Evolutionary conservation across 2,329 filamentous ascomycete genomes (phyloP).

Genomic region (Grosmannia clavigera): DNA sequence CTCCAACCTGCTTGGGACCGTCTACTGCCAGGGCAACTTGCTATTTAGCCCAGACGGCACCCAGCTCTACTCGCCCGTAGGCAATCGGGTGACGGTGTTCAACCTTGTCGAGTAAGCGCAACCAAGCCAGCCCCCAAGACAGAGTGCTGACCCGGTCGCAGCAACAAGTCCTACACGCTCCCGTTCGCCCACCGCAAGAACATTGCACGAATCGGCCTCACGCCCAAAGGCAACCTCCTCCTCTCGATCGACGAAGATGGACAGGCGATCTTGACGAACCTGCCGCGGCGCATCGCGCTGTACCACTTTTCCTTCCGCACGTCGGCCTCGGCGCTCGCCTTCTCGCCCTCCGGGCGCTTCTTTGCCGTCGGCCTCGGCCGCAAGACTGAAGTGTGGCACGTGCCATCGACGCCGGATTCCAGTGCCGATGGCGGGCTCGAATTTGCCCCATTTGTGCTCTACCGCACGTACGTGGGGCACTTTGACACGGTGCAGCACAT

Average conservation of each 20-base stretch:
- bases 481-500: constrained; percentile 78
- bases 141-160: constrained; percentile 22
- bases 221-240: constrained; percentile 81
- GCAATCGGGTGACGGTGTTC: constrained; percentile 91
- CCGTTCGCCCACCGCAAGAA: constrained; percentile 91
- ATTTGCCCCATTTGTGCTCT: constrained; percentile 86
- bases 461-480: constrained; percentile 77
- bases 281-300: constrained; percentile 71
- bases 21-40: constrained; percentile 96
- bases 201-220: constrained; percentile 76
- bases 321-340: constrained; percentile 71
- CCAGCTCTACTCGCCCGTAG: constrained; percentile 88
- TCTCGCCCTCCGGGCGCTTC: constrained; percentile 80
- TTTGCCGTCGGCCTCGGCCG: constrained; percentile 83
- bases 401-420: constrained; percentile 76
- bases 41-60: constrained; percentile 94
- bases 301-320: constrained; percentile 93
- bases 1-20: constrained; percentile 93
- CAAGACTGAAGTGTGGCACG: constrained; percentile 90
- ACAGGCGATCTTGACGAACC: constrained; percentile 83
- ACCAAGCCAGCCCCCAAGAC: no score
- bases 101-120: constrained; percentile 75
- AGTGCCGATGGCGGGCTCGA: constrained; percentile 72
- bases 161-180: constrained; percentile 78
- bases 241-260: constrained; percentile 92